Base-by-base conservation (phyloP, 257 asterid genomes). In the Avicennia marina region DNA sequence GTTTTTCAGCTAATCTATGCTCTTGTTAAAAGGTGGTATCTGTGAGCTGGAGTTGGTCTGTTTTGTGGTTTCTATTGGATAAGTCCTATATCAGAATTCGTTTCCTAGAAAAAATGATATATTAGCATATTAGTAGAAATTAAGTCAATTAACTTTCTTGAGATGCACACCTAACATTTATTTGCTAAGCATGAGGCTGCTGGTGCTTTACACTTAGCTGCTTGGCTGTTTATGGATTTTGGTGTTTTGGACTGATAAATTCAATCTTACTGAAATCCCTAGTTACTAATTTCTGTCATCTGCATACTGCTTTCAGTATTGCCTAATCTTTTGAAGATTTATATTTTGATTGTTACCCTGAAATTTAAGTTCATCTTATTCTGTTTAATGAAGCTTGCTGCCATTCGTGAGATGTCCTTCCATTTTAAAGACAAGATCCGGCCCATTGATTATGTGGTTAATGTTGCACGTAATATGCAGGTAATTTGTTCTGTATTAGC, bases 371-470 rank as follows among this genome's bases (percentile, higher is more conserved):
- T 42, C 57, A 36, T 63, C 53, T 51, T 50, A 53, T 60, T 46
- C 61, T 46, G 59, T 58, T 64, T 53, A 56, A 59, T 85, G 82
- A 83, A 93, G 98, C 85, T 93, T 78, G 81, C 89, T 65, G 94
- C 98, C 68, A 78, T 93, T 76, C 77, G 83, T 19, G 94, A 89
- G 85, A 93, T 86, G 55, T 79, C 80, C 62, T 93, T 93, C 74
- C 95, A 93, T 66, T 88, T 70, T 73, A 89, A 86, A 73, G 97
- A 93, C 83, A 93, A 93, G 83, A 93, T 52, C 53, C 95, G 82
- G 29, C 95, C 98, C 47, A 75, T 80, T 40, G 82, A 77, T 72
- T 93, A 88, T 70, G 97, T 82, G 68, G 90, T 85, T 50, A 72
- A 77, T 71, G 71, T 77, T 65, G 85, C 87, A 34, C 27, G 58